A percentile compares a stretch with the other conserved stretches of the same genome.
These are phyloP conservation scores for Salix caprea DNA, from an alignment of 345 rosid genomes.

Conservation along the genomic window DNA sequence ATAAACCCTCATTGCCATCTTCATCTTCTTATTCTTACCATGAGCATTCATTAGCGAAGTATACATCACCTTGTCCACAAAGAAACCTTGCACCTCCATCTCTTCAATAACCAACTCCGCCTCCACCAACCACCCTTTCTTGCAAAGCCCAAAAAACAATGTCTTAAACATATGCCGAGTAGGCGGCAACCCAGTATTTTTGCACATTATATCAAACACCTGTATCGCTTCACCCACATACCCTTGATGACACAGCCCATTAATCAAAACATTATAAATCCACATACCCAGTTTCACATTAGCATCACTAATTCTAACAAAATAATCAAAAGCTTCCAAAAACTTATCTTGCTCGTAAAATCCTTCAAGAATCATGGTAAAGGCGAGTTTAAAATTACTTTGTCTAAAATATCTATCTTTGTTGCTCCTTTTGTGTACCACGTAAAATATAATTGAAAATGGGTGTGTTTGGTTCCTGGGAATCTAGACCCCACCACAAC, in stretches of 20 bases:
- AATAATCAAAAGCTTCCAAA: conserved; percentile 48
- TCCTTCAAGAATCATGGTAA: conserved; percentile 37
- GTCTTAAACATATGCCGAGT: conserved; percentile 45
- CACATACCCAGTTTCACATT: conserved; percentile 37
- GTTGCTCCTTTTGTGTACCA: no score
- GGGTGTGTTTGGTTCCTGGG: no score
- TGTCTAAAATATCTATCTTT: no score
- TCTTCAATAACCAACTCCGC: conserved; percentile 51
- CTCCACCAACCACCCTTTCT: conserved; percentile 39
- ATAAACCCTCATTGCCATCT: no score
- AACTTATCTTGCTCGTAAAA: conserved; percentile 36
- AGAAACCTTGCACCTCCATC: conserved; percentile 51
- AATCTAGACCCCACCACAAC: no score
- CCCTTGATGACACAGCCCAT: conserved; percentile 45
- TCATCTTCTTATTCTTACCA: no score
- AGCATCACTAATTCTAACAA: conserved; percentile 23
- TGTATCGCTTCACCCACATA: conserved; percentile 46
- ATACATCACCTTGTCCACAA: conserved; percentile 47
- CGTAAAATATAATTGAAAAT: no score
- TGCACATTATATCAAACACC: conserved; percentile 41
- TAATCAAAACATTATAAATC: conserved; percentile 44
- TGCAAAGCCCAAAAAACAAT: conserved; percentile 60
- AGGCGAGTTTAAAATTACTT: no score
- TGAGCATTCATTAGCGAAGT: no score
- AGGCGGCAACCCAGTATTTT: conserved; percentile 35